Base-by-base conservation (phyloP, 345 rosid species). In the Linum tenue region DNA sequence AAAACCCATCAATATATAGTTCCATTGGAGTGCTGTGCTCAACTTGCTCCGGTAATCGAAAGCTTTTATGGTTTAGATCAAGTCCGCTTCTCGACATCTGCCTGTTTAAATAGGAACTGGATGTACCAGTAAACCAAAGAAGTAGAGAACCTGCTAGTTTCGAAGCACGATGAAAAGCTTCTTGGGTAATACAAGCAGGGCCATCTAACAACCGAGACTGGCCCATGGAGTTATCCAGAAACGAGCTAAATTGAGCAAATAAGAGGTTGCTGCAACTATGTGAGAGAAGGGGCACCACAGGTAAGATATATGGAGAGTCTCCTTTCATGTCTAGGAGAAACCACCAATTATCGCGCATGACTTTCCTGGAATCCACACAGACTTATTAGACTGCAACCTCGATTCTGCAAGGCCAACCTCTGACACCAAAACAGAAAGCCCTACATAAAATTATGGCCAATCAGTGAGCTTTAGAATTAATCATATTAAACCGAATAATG, bases 81-180 rank as follows among this genome's bases (percentile, higher is more conserved):
- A 39, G 57, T 63, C 69, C 82, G 62, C 67, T 72, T 53, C 77
- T 80, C 17, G 77, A 68, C 55, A 84, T 67, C 48, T 76, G 75
- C 56, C 68, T 74, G 31, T 73, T 69, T 72, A 79, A 65, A 73
- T 77, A 76, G n/a, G 84, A 85, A 75, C 75, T 71, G 3, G 81
- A 72, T 43, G 77, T 64, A 66, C 82, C 67, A 14, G 86, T 69
- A 62, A 86, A 80, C 87, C 73, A 84, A 69, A 77, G 77, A 66
- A 85, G 69, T 60, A 85, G 64, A 64, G 87, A 75, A 70, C 83
- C 83, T 0, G 92, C 79, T 72, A 84, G 77, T 70, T 85, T 89
- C 3, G 94, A 82, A 60, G 89, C 59, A 70, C 88, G 70, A 57
- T 68, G 78, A 70, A 85, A 77, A 59, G 90, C 84, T 77, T 83